Base-by-base conservation (phyloP, 2,329 filamentous ascomycete species). In the Talaromyces albobiverticillius region DNA sequence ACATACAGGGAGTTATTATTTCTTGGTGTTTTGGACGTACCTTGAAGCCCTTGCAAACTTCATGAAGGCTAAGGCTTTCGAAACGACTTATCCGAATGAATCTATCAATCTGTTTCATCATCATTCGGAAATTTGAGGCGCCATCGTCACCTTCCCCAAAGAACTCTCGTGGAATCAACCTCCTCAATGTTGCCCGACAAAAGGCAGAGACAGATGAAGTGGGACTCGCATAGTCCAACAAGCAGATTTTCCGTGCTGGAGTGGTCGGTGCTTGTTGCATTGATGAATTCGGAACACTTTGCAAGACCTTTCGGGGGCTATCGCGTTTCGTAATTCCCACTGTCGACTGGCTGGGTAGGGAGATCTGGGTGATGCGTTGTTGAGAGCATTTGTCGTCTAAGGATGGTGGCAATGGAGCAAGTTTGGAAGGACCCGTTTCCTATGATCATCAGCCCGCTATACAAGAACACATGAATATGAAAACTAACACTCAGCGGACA, bases 1-100 rank as follows among this genome's bases (percentile, higher is more conserved):
- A 40, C 4, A 25, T 29, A n/a, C 13, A 40, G 13, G 18, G 18
- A 22, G 38, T 11, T 60, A 43, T 46, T 40, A 2, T 18, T 40
- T 40, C 34, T 43, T 14, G 54, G 45, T 20, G n/a, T 1, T 29
- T 31, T 22, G 6, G 2, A 53, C 38, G 25, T 42, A 90, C 89
- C 80, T 89, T 90, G 45, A 97, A 73, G 0, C 82, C 83, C 65
- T 95, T 88, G 42, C 82, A 77, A 1, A 92, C 79, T 58, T 93
- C 85, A 67, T 96, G 89, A 26, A 99, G 75, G 16, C 84, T 88
- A 62, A 95, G 77, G 54, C 76, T 87, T 69, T 99, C 94, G 64
- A 89, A 96, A 46, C 88, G 86, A 46, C 91, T 83, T 50, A 96
- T 73, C 42, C 77, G 78, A 49, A 97, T 75, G 60, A 97, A 97